A percentile compares a stretch with the other conserved stretches of the same genome.
Conservation (phyloP, 1,139 yeast genomes). For the Scheffersomyces titani region DNA sequence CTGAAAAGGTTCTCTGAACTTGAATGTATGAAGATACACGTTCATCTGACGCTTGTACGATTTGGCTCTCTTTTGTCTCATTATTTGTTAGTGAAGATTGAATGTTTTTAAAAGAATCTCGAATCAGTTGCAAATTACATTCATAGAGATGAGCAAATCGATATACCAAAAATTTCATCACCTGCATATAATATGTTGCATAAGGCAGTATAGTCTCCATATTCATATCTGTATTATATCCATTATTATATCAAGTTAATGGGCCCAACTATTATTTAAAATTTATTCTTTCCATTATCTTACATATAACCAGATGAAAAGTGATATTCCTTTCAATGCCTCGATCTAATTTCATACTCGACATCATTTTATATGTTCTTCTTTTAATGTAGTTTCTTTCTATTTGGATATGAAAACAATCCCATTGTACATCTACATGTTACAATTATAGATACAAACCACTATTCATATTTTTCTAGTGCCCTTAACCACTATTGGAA, state of each 20-base stretch:
- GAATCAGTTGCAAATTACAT: neutral
- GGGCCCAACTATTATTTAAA: no score
- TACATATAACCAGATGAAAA: no score
- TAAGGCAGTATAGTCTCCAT: no score
- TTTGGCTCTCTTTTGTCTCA: slow-evolving; percentile 97
- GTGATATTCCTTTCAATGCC: neutral
- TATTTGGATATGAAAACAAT: neutral
- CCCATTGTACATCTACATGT: neutral
- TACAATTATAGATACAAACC: neutral
- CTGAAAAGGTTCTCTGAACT: slow-evolving; percentile 93
- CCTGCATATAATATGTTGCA: no score
- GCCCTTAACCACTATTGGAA: slow-evolving; percentile 57
- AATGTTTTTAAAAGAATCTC: neutral
- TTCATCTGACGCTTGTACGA: slow-evolving; percentile 91
- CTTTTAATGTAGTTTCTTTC: neutral
- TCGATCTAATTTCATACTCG: neutral
- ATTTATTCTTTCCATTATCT: no score
- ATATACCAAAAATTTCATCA: neutral
- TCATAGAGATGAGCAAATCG: neutral
- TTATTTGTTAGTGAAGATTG: slow-evolving; percentile 22
- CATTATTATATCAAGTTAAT: neutral
- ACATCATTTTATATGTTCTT: neutral
- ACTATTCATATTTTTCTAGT: slow-evolving; percentile 14
- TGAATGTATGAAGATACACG: slow-evolving; percentile 79
- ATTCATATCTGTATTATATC: neutral